phyloP scores from a whole-genome alignment of 2,329 filamentous ascomycete genomes.

The Aureobasidium sp. region DNA sequence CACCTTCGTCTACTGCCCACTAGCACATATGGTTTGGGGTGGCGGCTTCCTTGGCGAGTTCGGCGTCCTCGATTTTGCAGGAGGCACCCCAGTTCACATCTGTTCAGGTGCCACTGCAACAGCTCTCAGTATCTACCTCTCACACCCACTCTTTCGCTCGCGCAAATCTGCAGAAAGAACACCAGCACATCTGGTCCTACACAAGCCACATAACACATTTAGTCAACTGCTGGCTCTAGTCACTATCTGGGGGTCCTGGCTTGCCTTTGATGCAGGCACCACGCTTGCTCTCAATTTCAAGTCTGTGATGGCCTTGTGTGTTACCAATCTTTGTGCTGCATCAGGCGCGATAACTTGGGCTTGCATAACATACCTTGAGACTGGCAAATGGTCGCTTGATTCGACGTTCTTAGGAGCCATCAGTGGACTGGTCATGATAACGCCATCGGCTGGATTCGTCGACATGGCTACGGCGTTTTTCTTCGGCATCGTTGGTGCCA shows the following conservation, averaged over 20 bases:
- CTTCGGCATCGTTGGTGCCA: conserved; percentile 43
- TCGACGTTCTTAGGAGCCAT: conserved; percentile 48
- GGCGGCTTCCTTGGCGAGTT: conserved; percentile 39
- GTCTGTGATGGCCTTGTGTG: conserved; percentile 44
- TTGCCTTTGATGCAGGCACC: conserved; percentile 47
- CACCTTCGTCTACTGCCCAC: conserved; percentile 42
- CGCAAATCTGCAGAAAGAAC: conserved; percentile 39
- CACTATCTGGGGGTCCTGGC: conserved; percentile 47
- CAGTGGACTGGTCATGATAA: conserved; percentile 48
- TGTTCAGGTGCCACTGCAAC: conserved; percentile 40
- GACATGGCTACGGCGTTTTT: conserved; percentile 44
- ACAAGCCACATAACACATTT: conserved; percentile 43
- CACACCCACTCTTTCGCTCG: conserved; percentile 43
- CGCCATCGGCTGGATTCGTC: conserved; percentile 44
- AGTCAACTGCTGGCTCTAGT: conserved; percentile 44
- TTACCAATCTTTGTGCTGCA: conserved; percentile 45
- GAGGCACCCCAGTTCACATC: conserved; percentile 39
- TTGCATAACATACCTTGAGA: conserved; percentile 38
- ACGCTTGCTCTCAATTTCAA: conserved; percentile 45
- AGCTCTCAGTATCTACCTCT: conserved; percentile 44
- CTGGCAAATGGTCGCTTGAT: conserved; percentile 42
- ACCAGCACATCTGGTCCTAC: conserved; percentile 41
- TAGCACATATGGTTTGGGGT: conserved; percentile 46
- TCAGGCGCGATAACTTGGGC: conserved; percentile 44
- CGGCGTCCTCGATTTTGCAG: conserved; percentile 43